phyloP scores from a whole-genome alignment of 257 asterid genomes.

The Perilla frutescens region DNA sequence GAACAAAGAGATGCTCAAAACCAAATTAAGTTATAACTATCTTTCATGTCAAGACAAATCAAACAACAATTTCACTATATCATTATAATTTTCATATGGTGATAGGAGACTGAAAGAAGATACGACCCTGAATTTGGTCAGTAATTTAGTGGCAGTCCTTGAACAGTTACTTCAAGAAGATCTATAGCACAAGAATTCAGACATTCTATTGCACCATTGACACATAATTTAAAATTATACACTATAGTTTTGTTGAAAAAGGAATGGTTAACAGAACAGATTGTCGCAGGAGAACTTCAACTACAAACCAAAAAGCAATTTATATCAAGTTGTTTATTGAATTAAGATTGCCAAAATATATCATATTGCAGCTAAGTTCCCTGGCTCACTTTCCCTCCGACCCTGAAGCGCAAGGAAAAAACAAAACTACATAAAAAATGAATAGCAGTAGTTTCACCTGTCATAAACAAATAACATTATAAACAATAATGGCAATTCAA shows the following conservation, averaged over 20 bases:
- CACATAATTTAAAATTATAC: background rate
- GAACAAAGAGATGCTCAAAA: background rate
- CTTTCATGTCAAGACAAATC: background rate
- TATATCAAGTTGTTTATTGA: background rate
- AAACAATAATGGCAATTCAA: conserved; percentile 1
- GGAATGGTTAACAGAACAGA: background rate
- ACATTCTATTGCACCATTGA: background rate
- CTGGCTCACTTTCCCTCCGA: background rate
- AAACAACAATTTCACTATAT: background rate
- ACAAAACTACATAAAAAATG: conserved; percentile 9
- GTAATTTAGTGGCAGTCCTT: background rate
- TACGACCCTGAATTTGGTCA: background rate
- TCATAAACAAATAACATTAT: conserved; percentile 10
- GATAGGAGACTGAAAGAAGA: conserved; percentile 16
- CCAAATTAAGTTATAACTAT: background rate
- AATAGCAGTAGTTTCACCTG: conserved; percentile 1
- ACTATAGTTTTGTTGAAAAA: background rate
- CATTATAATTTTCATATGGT: background rate
- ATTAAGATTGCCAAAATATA: background rate
- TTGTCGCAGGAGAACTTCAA: background rate
- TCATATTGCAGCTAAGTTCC: background rate
- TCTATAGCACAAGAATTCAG: background rate
- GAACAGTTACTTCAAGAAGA: conserved; percentile 10
- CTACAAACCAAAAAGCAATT: conserved; percentile 19
- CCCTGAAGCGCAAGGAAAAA: background rate